Evolutionary conservation across 2,329 filamentous ascomycete species (phyloP).

Genomic region (Clarireedia homoeocarpa): DNA sequence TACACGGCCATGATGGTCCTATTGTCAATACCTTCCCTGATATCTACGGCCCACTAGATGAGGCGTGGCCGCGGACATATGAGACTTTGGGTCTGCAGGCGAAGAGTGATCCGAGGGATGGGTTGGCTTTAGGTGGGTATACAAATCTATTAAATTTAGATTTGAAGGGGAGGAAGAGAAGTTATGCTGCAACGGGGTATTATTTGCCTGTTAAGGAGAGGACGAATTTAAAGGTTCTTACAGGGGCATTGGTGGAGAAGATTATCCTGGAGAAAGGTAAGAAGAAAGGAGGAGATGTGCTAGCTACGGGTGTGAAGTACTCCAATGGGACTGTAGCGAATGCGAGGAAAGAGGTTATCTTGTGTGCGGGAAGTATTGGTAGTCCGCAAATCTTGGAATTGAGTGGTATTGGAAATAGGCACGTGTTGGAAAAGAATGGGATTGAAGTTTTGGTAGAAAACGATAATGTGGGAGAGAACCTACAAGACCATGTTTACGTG

Average conservation of each 20-base stretch:
- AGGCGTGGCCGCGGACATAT: background rate
- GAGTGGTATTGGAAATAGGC: slow-evolving; percentile 25
- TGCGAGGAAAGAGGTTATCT: slow-evolving; percentile 24
- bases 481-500: slow-evolving; percentile 2
- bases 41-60: background rate
- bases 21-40: background rate
- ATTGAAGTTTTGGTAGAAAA: slow-evolving; percentile 16
- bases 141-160: slow-evolving; percentile 40
- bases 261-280: slow-evolving; percentile 32
- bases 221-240: slow-evolving; percentile 69
- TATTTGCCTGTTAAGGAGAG: slow-evolving; percentile 11
- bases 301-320: background rate
- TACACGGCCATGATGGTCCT: slow-evolving; percentile 30
- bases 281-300: background rate
- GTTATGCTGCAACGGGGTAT: slow-evolving; percentile 19
- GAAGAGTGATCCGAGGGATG: background rate
- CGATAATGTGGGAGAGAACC: slow-evolving; percentile 17
- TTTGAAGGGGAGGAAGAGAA: slow-evolving; percentile 8
- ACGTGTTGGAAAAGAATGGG: slow-evolving; percentile 12
- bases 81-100: background rate
- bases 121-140: background rate
- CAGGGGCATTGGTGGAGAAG: slow-evolving; percentile 75
- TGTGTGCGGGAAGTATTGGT: slow-evolving; percentile 21
- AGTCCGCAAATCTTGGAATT: slow-evolving; percentile 29
- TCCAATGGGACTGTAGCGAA: slow-evolving; percentile 16